Evolutionary conservation across 2,329 filamentous ascomycete species (phyloP).

Genomic region (Leptographium radiaticola): DNA sequence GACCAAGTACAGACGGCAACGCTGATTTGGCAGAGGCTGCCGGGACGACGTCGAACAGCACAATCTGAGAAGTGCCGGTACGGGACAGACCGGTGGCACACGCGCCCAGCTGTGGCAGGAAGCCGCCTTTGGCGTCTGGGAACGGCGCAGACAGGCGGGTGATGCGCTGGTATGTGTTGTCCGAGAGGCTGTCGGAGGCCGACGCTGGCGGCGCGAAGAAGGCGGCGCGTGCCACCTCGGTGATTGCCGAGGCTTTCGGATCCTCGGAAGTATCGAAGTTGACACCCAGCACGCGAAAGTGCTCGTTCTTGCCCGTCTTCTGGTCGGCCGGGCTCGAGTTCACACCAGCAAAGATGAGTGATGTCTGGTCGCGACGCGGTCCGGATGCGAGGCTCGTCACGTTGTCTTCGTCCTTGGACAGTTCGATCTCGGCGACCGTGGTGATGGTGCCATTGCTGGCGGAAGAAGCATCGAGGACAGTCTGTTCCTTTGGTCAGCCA

Average conservation of each 20-base stretch:
- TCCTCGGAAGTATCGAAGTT: constrained; percentile 17
- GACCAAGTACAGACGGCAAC: constrained; percentile 31
- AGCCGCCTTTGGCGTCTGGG: constrained; percentile 26
- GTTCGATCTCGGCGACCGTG: constrained; percentile 57
- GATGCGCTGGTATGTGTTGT: constrained; percentile 44
- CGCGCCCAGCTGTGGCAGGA: constrained; percentile 52
- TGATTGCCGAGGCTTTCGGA: constrained; percentile 20
- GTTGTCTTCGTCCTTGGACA: constrained; percentile 77
- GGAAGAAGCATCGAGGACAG: constrained; percentile 56
- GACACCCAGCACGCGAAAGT: constrained; percentile 66
- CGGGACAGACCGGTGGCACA: constrained; percentile 67
- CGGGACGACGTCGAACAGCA: constrained; percentile 58
- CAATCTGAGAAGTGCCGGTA: constrained; percentile 60
- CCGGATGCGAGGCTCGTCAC: constrained; percentile 71
- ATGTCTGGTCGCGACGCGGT: constrained; percentile 39
- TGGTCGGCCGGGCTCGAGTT: constrained; percentile 67
- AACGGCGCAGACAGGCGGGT: constrained; percentile 38
- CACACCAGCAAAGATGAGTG: constrained; percentile 60
- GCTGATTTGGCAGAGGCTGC: neutral
- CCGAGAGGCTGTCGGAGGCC: constrained; percentile 12
- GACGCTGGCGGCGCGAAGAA: constrained; percentile 32
- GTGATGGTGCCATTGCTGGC: constrained; percentile 47
- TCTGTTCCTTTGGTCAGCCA: constrained; percentile 27
- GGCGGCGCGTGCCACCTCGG: constrained; percentile 37
- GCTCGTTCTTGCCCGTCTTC: constrained; percentile 65